These are phyloP conservation scores for Linanthus parryae DNA, from an alignment of 148 eudicot species.

Conservation along the genomic window DNA sequence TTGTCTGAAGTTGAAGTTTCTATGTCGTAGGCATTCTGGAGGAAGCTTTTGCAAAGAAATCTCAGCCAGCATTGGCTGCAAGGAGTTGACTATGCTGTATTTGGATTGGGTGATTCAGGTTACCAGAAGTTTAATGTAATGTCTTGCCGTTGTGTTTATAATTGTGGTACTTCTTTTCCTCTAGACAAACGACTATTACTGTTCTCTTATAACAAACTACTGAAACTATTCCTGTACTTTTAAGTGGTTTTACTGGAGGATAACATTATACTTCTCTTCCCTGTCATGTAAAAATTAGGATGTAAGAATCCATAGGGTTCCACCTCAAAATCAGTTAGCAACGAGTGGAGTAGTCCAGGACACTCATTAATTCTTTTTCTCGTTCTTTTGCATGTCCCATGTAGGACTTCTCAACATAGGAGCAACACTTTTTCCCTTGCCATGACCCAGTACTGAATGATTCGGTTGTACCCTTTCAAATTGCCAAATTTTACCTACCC, in stretches of 20 bases:
- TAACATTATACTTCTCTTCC: neutral
- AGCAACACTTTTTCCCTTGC: neutral
- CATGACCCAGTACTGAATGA: neutral
- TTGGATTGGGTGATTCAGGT: conserved; percentile 98
- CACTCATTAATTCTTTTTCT: no score
- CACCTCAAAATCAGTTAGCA: no score
- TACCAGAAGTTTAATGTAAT: conserved; percentile 97
- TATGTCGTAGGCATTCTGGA: conserved; percentile 88
- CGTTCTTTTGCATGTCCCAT: no score
- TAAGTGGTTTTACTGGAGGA: no score
- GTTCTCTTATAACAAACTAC: neutral
- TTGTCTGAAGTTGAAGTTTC: no score
- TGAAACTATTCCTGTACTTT: neutral
- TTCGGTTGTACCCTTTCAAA: neutral
- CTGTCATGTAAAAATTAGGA: neutral
- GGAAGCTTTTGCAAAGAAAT: conserved; percentile 66
- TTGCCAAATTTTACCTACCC: neutral
- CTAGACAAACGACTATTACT: conserved; percentile 16
- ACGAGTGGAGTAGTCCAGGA: no score
- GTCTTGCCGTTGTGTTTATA: conserved; percentile 30
- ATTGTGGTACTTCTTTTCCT: conserved; percentile 47
- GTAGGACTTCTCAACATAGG: no score
- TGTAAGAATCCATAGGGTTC: no score
- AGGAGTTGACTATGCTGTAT: conserved; percentile 75
- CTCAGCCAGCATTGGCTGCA: conserved; percentile 59